phyloP scores from a whole-genome alignment of 805 yeast species.

The Diddensiella transvaalensis region DNA sequence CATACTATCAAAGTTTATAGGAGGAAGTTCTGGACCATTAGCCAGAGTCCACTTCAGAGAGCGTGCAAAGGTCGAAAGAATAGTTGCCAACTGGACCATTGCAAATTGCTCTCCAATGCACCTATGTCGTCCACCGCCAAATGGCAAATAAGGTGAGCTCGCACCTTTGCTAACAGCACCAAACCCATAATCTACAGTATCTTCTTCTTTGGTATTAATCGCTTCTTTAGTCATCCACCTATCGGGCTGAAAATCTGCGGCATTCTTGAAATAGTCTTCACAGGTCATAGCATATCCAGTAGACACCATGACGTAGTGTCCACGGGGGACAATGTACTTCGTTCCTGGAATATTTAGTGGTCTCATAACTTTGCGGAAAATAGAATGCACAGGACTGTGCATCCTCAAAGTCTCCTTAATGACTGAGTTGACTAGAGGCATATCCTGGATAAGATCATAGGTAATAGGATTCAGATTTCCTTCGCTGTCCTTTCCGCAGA shows the following conservation, averaged over 20 bases:
- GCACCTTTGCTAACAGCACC: conserved; percentile 97
- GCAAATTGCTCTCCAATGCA: conserved; percentile 99
- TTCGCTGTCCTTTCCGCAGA: conserved; percentile 41
- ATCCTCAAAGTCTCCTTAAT: conserved; percentile 92
- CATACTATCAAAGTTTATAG: conserved; percentile 82
- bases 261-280: conserved; percentile 75
- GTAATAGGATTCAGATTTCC: conserved; percentile 52
- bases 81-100: conserved; percentile 83
- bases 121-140: conserved; percentile 99
- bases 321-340: conserved; percentile 76
- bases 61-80: conserved; percentile 70
- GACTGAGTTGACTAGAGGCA: conserved; percentile 77
- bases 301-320: conserved; percentile 84
- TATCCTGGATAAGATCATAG: conserved; percentile 76
- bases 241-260: conserved; percentile 71
- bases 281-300: conserved; percentile 88
- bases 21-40: conserved; percentile 41
- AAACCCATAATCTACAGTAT: conserved; percentile 85
- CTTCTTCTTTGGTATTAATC: conserved; percentile 25
- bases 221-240: conserved; percentile 57
- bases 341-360: conserved; percentile 79
- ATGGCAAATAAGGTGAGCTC: conserved; percentile 90
- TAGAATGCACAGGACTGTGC: conserved; percentile 95
- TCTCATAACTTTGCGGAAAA: conserved; percentile 84
- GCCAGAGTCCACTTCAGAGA: conserved; percentile 73